Base-by-base conservation (phyloP, 2,329 filamentous ascomycete genomes). In the Aspergillus arachidicola region DNA sequence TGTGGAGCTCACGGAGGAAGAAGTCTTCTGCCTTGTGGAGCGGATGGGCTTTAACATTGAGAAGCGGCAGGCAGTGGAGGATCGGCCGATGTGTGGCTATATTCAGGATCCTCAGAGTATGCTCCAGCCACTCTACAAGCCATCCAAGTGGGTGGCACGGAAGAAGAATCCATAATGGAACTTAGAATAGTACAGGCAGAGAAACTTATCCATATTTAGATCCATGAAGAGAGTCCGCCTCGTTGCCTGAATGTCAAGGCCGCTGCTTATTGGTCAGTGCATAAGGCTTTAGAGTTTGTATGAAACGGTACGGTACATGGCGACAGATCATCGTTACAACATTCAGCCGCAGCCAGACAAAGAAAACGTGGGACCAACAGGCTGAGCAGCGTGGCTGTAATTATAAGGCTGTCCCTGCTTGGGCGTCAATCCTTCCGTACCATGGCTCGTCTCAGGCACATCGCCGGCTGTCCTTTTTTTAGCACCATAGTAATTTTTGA, bases 1-100 rank as follows among this genome's bases (percentile, higher is more conserved):
- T 66, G 92, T 98, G 69, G 95, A 99, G 81, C 83, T 99, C 60
- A 90, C 91, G 0, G 88, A 97, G 64, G 92, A 97, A 32, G 95
- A 99, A 81, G 91, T 99, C 11, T 79, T 96, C 63, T 84, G 85
- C 19, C 81, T 99, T 48, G 85, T 98, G 2, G 81, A 88, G 68
- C 85, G 84, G 61, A 80, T 94, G 71, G 95, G 94, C 0, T 99
- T 99, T 73, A 82, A 81, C 6, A 81, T 99, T 7, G 87, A 92
- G 72, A 84, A 82, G 68, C 84, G 85, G 57, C 83, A 89, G 74
- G 82, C 81, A 1, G 84, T 81, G 1, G 79, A 89, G n/a, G 82
- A 86, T 64, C 89, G 91, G 14, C 67, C 65, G 34, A 63, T 70
- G 45, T 78, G 77, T 65, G 93, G 93, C 9, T 99, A 99, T 74